These are phyloP conservation scores for Paralagenidium karlingii DNA, from an alignment of 352 stramenopile species.

Conservation along the genomic window DNA sequence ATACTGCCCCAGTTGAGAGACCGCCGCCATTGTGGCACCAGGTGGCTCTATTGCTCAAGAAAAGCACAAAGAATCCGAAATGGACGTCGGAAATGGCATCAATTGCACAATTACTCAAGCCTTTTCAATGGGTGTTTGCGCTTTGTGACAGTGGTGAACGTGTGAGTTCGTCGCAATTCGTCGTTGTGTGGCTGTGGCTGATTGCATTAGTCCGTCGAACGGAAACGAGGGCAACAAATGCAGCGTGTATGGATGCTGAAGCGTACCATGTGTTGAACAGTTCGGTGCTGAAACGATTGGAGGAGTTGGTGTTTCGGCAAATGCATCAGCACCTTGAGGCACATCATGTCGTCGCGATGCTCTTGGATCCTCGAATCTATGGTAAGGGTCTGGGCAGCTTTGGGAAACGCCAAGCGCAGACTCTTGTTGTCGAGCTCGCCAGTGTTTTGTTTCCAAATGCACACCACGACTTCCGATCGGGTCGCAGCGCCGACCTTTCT, in stretches of 20 bases:
- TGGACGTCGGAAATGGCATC: no score
- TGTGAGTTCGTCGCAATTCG: slow-evolving; percentile 23
- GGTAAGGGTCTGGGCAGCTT: slow-evolving; percentile 21
- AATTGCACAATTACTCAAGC: no score
- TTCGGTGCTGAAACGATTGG: neutral
- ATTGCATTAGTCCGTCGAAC: slow-evolving; percentile 8
- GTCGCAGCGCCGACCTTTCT: neutral
- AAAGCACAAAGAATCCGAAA: no score
- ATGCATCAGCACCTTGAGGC: slow-evolving; percentile 7
- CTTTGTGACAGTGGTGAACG: slow-evolving; percentile 17
- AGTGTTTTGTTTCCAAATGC: slow-evolving; percentile 10
- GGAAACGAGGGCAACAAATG: no score
- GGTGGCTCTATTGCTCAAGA: no score
- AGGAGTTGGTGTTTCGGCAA: slow-evolving; percentile 3
- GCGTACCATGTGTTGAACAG: slow-evolving; percentile 6
- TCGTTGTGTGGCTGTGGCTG: slow-evolving; percentile 36
- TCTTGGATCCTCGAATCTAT: slow-evolving; percentile 31
- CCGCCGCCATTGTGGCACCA: no score
- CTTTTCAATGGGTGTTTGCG: slow-evolving; percentile 27
- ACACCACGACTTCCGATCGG: slow-evolving; percentile 2
- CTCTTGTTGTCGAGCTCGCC: slow-evolving; percentile 24
- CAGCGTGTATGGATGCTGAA: slow-evolving; percentile 2
- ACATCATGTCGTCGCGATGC: slow-evolving; percentile 25
- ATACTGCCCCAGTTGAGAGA: no score
- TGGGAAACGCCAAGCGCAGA: slow-evolving; percentile 26